These are phyloP conservation scores for Tricholomella constricta DNA, from an alignment of 768 basidiomycete genomes.

Conservation along the genomic window DNA sequence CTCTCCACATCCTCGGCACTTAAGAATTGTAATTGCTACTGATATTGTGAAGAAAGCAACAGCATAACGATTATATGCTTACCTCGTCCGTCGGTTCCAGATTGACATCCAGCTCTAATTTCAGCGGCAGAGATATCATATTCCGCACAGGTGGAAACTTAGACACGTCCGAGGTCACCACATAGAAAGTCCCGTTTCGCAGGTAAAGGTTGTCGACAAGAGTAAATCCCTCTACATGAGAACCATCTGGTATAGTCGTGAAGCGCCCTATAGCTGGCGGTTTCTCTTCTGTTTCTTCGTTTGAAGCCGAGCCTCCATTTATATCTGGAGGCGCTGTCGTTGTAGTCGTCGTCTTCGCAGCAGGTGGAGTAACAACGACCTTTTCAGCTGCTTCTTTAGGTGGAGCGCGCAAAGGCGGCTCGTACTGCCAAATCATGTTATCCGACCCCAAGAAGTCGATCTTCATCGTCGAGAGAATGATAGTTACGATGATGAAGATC, in stretches of 20 bases:
- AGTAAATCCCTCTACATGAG: conserved; percentile 71
- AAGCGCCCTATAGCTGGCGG: conserved; percentile 2
- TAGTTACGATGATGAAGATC: neutral
- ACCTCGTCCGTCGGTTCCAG: conserved; percentile 34
- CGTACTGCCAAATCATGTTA: neutral
- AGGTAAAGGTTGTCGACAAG: conserved; percentile 74
- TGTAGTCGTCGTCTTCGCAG: neutral
- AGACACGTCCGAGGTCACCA: conserved; percentile 46
- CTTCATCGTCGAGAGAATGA: conserved; percentile 8
- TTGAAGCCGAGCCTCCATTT: neutral
- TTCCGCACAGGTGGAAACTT: conserved; percentile 47
- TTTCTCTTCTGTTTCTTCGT: neutral
- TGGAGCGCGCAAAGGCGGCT: conserved; percentile 4
- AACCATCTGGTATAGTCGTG: conserved; percentile 32
- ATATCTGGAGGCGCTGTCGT: neutral
- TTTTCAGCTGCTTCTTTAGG: neutral
- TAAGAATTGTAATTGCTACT: conserved; percentile 31
- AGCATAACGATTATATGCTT: conserved; percentile 8
- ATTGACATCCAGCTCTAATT: conserved; percentile 20
- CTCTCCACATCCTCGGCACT: conserved; percentile 18
- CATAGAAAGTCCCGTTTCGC: conserved; percentile 69
- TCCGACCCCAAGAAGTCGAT: conserved; percentile 4
- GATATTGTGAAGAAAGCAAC: neutral
- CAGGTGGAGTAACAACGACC: neutral
- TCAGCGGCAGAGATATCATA: conserved; percentile 37